These are phyloP conservation scores for Millerozyma acaciae DNA, from an alignment of 805 yeast genomes.

Conservation along the genomic window DNA sequence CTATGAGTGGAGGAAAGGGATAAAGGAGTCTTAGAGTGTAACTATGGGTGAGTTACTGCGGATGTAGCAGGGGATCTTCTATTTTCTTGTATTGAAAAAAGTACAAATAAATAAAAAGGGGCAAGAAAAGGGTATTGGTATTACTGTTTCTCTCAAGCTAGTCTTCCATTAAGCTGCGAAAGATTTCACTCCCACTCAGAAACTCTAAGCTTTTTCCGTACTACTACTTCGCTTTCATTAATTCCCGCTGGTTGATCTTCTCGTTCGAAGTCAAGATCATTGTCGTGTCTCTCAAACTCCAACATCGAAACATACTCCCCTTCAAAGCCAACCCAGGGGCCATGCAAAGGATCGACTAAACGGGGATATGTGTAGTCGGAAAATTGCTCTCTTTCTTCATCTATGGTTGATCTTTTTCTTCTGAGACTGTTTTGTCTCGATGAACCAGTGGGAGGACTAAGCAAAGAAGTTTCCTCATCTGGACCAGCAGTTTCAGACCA, in stretches of 20 bases:
- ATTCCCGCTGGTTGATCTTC: slow-evolving; percentile 12
- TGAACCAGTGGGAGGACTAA: slow-evolving; percentile 2
- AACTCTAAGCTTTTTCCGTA: slow-evolving; percentile 24
- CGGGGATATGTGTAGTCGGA: slow-evolving; percentile 50
- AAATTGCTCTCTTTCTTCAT: slow-evolving; percentile 52
- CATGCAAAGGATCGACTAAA: slow-evolving; percentile 44
- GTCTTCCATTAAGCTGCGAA: too few species aligned
- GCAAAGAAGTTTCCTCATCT: slow-evolving; percentile 20
- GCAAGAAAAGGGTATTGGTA: too few species aligned
- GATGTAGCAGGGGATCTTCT: too few species aligned
- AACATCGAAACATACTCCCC: slow-evolving; percentile 47
- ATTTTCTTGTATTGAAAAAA: too few species aligned
- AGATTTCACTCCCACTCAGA: too few species aligned
- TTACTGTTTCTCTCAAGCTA: too few species aligned
- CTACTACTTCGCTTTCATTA: slow-evolving; percentile 19
- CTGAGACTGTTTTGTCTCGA: slow-evolving; percentile 16
- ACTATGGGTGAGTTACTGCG: too few species aligned
- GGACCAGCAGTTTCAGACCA: slow-evolving; percentile 9
- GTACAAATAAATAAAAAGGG: too few species aligned
- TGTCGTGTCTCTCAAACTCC: slow-evolving; percentile 19
- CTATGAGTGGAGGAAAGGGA: too few species aligned
- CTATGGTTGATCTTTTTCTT: slow-evolving; percentile 48
- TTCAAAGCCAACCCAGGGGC: slow-evolving; percentile 56
- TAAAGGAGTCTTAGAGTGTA: too few species aligned
- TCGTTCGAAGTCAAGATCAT: slow-evolving; percentile 14